Base-by-base conservation (phyloP, 2,329 filamentous ascomycete genomes). In the Sarocladium kiliense region DNA sequence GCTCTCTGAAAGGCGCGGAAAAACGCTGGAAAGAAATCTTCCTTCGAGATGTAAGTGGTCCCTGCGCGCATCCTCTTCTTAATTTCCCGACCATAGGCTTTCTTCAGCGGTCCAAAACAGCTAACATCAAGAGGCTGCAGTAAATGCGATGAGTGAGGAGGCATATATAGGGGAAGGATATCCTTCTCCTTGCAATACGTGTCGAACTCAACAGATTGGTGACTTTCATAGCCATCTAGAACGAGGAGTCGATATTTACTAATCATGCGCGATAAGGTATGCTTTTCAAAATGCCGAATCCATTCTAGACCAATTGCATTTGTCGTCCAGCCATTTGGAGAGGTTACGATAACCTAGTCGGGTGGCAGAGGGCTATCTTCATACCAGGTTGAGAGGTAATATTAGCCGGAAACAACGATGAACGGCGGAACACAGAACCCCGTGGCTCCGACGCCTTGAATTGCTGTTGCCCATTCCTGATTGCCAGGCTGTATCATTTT, bases 41-140 rank as follows among this genome's bases (percentile, higher is more conserved):
- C n/a, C n/a, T n/a, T n/a, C n/a, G n/a, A n/a, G n/a, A n/a, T n/a
- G n/a, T n/a, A n/a, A n/a, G n/a, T n/a, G n/a, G n/a, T n/a, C n/a
- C n/a, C n/a, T n/a, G n/a, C n/a, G n/a, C n/a, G n/a, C n/a, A n/a
- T n/a, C n/a, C n/a, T n/a, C n/a, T n/a, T n/a, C n/a, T n/a, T n/a
- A n/a, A n/a, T n/a, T n/a, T n/a, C n/a, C n/a, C n/a, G n/a, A n/a
- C n/a, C n/a, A n/a, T n/a, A n/a, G n/a, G n/a, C n/a, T n/a, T n/a
- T n/a, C n/a, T n/a, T n/a, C n/a, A n/a, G n/a, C n/a, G n/a, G n/a
- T n/a, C n/a, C n/a, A n/a, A n/a, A n/a, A n/a, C n/a, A n/a, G n/a
- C n/a, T 63, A 47, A 73, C 60, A 65, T 74, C 63, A 53, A 75
- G 68, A 44, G 67, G 70, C 61, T 76, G 63, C 18, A 71, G 65